Base-by-base conservation (phyloP, 2,329 filamentous ascomycete species). In the Neofusicoccum umdonicola region DNA sequence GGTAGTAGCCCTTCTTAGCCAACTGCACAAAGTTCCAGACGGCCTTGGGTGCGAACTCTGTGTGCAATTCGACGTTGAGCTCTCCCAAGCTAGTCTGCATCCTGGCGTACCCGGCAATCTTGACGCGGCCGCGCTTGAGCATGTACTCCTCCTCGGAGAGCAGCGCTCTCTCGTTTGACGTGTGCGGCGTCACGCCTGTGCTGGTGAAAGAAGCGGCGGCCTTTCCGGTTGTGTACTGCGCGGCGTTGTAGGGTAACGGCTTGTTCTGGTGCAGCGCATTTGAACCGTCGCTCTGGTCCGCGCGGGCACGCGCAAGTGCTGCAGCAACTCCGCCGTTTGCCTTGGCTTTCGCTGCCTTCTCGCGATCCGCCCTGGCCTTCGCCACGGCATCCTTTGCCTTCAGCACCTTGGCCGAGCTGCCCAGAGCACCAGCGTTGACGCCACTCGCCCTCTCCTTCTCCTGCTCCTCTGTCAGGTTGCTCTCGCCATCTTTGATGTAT, bases 11-110 rank as follows among this genome's bases (percentile, higher is more conserved):
- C 69, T 90, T 91, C 73, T 97, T 90, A 1, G 93, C 87, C 4
- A 99, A 82, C 64, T 90, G 88, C 61, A 96, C 87, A 73, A 99
- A 99, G 77, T 99, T 99, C 92, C 94, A 99, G 1, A 98, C 95
- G 0, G 95, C 93, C 70, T 90, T 91, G 0, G 95, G 95, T 2
- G 95, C 93, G 63, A 89, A 91, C 74, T 99, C 95, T 2, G 95
- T 91, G 68, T 94, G 90, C 4, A 99, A 83, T 74, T 98, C 94
- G 66, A 99, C 81, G 68, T 92, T 97, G 19, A 99, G 75, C 67
- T 93, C 88, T 41, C 95, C 95, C 2, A 91, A 81, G 67, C 88
- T 95, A 0, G 95, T 99, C 69, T 90, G 88, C 51, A 99, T 86
- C n/a, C 92, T 88, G 6, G 91, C 93, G 75, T 97, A 98, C 31